Percentiles rank a stretch among this genome's conserved stretches.
phyloP scores from a whole-genome alignment of 2,329 filamentous ascomycete species.

The Aplosporella prunicola region DNA sequence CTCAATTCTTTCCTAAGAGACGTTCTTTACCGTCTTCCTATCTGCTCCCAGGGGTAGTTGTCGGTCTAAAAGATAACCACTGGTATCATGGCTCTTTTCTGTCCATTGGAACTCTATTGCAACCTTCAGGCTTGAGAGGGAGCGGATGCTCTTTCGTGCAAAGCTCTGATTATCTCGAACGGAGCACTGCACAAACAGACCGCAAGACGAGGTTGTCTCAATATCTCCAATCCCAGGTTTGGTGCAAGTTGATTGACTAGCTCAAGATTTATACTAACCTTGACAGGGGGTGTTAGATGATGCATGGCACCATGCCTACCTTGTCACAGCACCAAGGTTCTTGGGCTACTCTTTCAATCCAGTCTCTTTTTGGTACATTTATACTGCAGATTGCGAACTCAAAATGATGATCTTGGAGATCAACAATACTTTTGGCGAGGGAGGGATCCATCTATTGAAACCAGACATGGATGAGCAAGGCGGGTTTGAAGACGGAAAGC shows the following conservation, averaged over 20 bases:
- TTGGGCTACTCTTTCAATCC: conserved; percentile 65
- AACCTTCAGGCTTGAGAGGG: conserved; percentile 17
- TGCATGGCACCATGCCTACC: conserved; percentile 57
- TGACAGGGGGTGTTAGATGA: conserved; percentile 47
- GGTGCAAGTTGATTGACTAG: neutral
- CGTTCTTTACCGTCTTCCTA: conserved; percentile 65
- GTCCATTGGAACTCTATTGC: conserved; percentile 31
- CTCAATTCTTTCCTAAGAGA: conserved; percentile 55
- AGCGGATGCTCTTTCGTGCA: conserved; percentile 51
- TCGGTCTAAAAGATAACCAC: conserved; percentile 41
- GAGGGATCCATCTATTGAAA: conserved; percentile 55
- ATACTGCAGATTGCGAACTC: conserved; percentile 48
- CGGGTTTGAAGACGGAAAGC: neutral
- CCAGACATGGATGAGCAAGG: conserved; percentile 14
- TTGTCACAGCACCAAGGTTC: conserved; percentile 61
- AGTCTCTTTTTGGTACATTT: conserved; percentile 72
- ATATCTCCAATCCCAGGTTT: conserved; percentile 50
- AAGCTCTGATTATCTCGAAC: conserved; percentile 51
- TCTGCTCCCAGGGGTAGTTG: conserved; percentile 57
- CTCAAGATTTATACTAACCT: conserved; percentile 5
- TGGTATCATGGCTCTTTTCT: conserved; percentile 47
- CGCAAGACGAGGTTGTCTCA: conserved; percentile 53
- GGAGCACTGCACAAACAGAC: conserved; percentile 43
- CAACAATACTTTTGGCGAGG: conserved; percentile 68
- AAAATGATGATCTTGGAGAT: conserved; percentile 62